phyloP scores from a whole-genome alignment of 2,329 filamentous ascomycete genomes.

The Cladosporium velox region DNA sequence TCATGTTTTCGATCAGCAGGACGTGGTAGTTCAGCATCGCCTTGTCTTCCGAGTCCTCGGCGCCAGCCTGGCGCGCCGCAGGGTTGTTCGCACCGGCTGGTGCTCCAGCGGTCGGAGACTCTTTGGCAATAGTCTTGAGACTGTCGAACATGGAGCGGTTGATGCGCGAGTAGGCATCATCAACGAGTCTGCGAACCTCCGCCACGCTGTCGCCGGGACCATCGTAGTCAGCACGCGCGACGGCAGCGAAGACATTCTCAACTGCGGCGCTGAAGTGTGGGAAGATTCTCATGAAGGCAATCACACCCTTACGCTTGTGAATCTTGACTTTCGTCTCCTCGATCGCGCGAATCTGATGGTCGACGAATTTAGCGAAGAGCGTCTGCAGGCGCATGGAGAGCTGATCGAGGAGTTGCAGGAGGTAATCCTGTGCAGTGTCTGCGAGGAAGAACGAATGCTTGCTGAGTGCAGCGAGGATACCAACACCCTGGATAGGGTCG shows the following conservation, averaged over 20 bases:
- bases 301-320: constrained; percentile 96
- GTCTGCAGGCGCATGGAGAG: constrained; percentile 72
- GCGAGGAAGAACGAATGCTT: constrained; percentile 75
- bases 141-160: constrained; percentile 97
- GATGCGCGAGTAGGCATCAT: constrained; percentile 84
- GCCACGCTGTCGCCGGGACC: constrained; percentile 50
- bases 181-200: constrained; percentile 74
- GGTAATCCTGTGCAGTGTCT: constrained; percentile 90
- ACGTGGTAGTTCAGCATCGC: constrained; percentile 97
- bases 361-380: constrained; percentile 84
- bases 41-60: constrained; percentile 81
- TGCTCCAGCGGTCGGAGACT: constrained; percentile 59
- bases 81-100: constrained; percentile 46
- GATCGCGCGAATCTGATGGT: constrained; percentile 91
- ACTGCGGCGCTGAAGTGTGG: constrained; percentile 80
- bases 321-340: constrained; percentile 99
- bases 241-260: constrained; percentile 72
- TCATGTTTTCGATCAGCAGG: constrained; percentile 97
- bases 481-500: constrained; percentile 90
- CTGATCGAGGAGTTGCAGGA: constrained; percentile 74
- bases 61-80: constrained; percentile 39
- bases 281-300: constrained; percentile 92
- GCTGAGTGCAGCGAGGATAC: constrained; percentile 78
- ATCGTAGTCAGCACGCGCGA: constrained; percentile 48
- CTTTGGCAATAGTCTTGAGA: constrained; percentile 87